These are phyloP conservation scores for Lipomyces mesembrius DNA, from an alignment of 805 yeast genomes.

Conservation along the genomic window DNA sequence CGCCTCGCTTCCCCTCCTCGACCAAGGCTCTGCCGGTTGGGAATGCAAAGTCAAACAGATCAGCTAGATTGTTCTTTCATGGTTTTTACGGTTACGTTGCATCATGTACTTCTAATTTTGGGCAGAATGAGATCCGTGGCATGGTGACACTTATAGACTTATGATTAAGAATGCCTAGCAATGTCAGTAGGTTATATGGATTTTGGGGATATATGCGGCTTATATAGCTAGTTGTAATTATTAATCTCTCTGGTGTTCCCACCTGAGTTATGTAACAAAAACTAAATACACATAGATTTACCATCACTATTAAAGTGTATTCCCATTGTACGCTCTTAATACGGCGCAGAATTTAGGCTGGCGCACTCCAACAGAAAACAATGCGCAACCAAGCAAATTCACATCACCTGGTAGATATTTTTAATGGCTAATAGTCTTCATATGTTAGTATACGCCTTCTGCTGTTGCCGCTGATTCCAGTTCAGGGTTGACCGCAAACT, in stretches of 20 bases:
- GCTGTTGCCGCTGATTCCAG: slow-evolving; percentile 90
- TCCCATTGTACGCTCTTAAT: too few species aligned
- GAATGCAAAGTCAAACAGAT: slow-evolving; percentile 53
- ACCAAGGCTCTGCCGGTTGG: slow-evolving; percentile 66
- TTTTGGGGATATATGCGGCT: too few species aligned
- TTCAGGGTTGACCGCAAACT: slow-evolving; percentile 81
- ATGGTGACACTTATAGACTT: too few species aligned
- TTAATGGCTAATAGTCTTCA: background rate
- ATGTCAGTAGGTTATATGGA: too few species aligned
- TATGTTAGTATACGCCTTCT: slow-evolving; percentile 42
- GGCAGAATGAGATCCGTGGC: background rate
- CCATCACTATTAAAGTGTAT: too few species aligned
- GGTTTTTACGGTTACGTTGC: background rate
- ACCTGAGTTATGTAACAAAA: too few species aligned
- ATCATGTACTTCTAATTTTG: background rate
- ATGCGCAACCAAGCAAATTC: background rate
- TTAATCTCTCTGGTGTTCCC: too few species aligned
- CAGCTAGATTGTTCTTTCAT: slow-evolving; percentile 8
- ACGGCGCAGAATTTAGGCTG: too few species aligned
- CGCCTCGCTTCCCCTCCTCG: slow-evolving; percentile 90
- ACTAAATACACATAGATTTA: too few species aligned
- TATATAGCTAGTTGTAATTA: too few species aligned
- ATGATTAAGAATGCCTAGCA: too few species aligned
- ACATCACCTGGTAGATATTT: background rate
- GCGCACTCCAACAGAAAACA: too few species aligned